Evolutionary conservation across 1,284 basidiomycete genomes (phyloP).

Genomic region (Irpex lacteus): DNA sequence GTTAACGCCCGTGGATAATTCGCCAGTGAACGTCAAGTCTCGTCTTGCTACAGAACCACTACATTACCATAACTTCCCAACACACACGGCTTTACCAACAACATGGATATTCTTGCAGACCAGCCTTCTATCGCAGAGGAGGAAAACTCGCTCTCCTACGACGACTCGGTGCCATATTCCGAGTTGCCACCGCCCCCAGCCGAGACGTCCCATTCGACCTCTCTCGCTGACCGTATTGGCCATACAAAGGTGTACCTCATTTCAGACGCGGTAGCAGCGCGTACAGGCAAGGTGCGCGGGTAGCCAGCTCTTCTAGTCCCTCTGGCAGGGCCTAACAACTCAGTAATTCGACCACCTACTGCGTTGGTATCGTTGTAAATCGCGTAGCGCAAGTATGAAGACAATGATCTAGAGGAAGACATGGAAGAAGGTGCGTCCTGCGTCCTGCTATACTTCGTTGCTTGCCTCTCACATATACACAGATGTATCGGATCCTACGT

Average conservation of each 20-base stretch:
- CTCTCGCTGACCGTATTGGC: slow-evolving; percentile 64
- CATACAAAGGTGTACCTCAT: slow-evolving; percentile 67
- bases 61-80: background rate
- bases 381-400: slow-evolving; percentile 51
- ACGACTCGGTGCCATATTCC: slow-evolving; percentile 49
- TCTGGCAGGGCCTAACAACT: slow-evolving; percentile 41
- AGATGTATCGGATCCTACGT: slow-evolving; percentile 34
- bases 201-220: slow-evolving; percentile 17
- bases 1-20: background rate
- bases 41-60: background rate
- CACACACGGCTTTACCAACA: slow-evolving; percentile 1
- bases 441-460: background rate
- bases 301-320: slow-evolving; percentile 19
- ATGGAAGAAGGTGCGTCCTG: slow-evolving; percentile 36
- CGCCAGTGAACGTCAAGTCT: background rate
- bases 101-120: slow-evolving; percentile 37
- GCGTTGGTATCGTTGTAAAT: background rate
- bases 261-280: slow-evolving; percentile 53
- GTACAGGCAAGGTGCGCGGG: slow-evolving; percentile 69
- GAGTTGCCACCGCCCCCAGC: slow-evolving; percentile 43
- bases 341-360: slow-evolving; percentile 32
- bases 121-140: slow-evolving; percentile 18
- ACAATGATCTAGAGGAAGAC: slow-evolving; percentile 36
- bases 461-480: slow-evolving; percentile 6
- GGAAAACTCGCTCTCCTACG: slow-evolving; percentile 43